Conservation (phyloP, 2,329 filamentous ascomycete genomes). For the Penicillium thymicola region DNA sequence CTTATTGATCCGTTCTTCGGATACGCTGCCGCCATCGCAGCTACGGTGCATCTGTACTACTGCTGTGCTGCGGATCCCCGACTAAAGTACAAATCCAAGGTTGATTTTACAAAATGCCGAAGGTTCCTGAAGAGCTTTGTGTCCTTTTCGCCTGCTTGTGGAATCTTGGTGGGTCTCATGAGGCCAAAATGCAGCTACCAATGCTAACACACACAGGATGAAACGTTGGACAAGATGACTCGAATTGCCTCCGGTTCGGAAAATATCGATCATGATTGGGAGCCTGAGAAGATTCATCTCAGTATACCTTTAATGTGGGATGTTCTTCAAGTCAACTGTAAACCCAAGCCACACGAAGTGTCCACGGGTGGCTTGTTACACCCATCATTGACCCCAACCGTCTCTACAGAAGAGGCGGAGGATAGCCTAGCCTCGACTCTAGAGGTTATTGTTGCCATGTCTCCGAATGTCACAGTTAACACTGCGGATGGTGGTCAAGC, state of each 20-base stretch:
- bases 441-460: conserved; percentile 52
- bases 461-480: conserved; percentile 52
- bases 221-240: conserved; percentile 49
- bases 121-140: conserved; percentile 51
- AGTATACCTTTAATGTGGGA: conserved; percentile 55
- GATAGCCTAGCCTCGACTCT: conserved; percentile 40
- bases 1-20: conserved; percentile 54
- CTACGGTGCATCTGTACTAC: conserved; percentile 54
- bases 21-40: conserved; percentile 52
- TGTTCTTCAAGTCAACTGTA: conserved; percentile 49
- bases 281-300: conserved; percentile 53
- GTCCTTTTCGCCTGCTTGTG: conserved; percentile 48
- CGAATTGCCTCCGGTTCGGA: conserved; percentile 51
- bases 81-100: conserved; percentile 52
- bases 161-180: conserved; percentile 40
- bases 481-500: conserved; percentile 52
- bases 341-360: conserved; percentile 36
- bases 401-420: conserved; percentile 31
- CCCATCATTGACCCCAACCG: conserved; percentile 38
- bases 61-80: conserved; percentile 50
- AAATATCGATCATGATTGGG: conserved; percentile 51
- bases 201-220: conserved; percentile 38
- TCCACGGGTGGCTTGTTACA: conserved; percentile 44
- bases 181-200: background rate
- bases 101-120: conserved; percentile 52